Conservation (phyloP, 371 early-diverging fungal species). For the Apophysomyces sp. region DNA sequence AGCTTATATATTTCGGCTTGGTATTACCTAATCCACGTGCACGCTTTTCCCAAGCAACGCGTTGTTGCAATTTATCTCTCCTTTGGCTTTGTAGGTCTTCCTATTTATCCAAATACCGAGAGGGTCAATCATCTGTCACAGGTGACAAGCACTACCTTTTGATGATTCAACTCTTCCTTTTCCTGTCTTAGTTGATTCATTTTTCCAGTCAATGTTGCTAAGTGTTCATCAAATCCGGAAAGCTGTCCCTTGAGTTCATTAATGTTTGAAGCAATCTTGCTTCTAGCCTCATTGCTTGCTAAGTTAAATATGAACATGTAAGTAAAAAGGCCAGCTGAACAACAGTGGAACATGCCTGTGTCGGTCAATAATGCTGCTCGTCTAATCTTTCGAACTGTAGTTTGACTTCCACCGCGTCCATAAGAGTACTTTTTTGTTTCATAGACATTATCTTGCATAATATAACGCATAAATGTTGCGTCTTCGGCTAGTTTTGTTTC, state of each 20-base stretch:
- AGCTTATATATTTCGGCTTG: not conserved
- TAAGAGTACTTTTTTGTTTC: constrained; percentile 49
- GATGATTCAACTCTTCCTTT: constrained; percentile 19
- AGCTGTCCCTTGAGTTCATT: constrained; percentile 10
- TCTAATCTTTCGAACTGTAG: constrained; percentile 31
- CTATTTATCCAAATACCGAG: not conserved
- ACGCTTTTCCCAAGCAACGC: constrained; percentile 8
- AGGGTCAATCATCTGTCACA: not conserved
- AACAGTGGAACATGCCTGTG: constrained; percentile 53
- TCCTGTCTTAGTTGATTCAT: constrained; percentile 20
- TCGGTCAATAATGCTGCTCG: constrained; percentile 43
- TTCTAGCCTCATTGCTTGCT: not conserved
- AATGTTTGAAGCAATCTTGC: not conserved
- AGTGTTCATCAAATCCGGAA: not conserved
- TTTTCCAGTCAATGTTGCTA: constrained; percentile 10
- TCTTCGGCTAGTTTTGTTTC: constrained; percentile 38
- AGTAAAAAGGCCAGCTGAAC: not conserved
- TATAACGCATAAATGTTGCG: constrained; percentile 40
- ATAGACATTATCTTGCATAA: constrained; percentile 51
- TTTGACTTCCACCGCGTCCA: constrained; percentile 39
- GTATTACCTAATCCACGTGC: not conserved
- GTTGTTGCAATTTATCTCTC: constrained; percentile 13
- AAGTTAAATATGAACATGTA: not conserved
- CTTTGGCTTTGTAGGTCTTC: constrained; percentile 26
- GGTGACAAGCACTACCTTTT: constrained; percentile 22